phyloP scores from a whole-genome alignment of 164 flowering plant genomes.

The Annona cherimola region DNA sequence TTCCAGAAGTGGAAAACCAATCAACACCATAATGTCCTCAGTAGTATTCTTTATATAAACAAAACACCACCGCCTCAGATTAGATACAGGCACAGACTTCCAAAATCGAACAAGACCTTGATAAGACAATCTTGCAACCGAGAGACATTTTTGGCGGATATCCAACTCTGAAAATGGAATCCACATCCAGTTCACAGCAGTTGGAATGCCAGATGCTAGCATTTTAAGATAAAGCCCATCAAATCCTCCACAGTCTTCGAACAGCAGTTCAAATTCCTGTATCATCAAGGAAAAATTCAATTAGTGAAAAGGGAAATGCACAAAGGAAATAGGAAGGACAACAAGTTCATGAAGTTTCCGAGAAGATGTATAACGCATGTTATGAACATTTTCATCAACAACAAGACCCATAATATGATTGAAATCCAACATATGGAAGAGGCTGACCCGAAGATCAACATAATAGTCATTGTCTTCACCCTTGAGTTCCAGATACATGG shows the following conservation, averaged over 20 bases:
- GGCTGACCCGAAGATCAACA: constrained; percentile 62
- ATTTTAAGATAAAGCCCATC: constrained; percentile 81
- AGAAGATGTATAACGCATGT: not conserved
- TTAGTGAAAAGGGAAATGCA: not conserved
- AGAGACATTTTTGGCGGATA: constrained; percentile 56
- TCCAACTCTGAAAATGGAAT: constrained; percentile 87
- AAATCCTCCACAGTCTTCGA: constrained; percentile 87
- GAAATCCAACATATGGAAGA: constrained; percentile 1
- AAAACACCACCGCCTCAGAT: constrained; percentile 35
- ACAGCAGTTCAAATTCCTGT: constrained; percentile 77
- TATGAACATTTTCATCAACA: not conserved
- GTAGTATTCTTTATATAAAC: constrained; percentile 38
- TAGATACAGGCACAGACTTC: constrained; percentile 42
- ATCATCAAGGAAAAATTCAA: constrained; percentile 12
- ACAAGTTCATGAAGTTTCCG: not conserved
- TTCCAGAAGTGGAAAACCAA: constrained; percentile 65
- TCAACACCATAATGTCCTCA: constrained; percentile 67
- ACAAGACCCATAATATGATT: not conserved
- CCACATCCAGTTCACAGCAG: constrained; percentile 81
- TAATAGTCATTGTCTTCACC: constrained; percentile 73
- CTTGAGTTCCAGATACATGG: constrained; percentile 69
- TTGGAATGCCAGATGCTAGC: constrained; percentile 75
- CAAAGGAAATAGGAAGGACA: not conserved
- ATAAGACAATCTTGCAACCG: constrained; percentile 37
- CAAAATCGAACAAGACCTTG: constrained; percentile 48